These are phyloP conservation scores for Phlebiopsis gigantea DNA, from an alignment of 768 basidiomycete species.

Conservation along the genomic window DNA sequence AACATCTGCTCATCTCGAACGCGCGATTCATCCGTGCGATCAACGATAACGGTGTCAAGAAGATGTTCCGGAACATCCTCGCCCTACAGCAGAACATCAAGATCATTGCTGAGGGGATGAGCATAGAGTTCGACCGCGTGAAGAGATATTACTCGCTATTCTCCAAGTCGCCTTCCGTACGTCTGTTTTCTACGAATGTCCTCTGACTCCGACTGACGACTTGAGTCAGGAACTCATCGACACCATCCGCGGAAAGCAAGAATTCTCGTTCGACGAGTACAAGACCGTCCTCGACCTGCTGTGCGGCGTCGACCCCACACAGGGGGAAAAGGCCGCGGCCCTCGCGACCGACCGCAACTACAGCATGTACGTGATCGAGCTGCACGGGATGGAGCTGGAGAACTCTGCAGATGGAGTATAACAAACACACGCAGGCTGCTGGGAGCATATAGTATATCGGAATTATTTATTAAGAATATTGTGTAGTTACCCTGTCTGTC, in stretches of 20 bases:
- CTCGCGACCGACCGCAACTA: constrained; percentile 67
- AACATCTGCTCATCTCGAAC: constrained; percentile 72
- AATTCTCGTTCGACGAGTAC: constrained; percentile 89
- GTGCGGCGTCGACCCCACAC: constrained; percentile 72
- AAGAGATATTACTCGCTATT: constrained; percentile 83
- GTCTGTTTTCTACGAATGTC: constrained; percentile 17
- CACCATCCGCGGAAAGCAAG: constrained; percentile 51
- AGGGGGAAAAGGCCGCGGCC: constrained; percentile 42
- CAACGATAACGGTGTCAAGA: constrained; percentile 75
- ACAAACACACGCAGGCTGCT: not conserved
- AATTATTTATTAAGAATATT: constrained; percentile 16
- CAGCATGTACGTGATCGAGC: constrained; percentile 84
- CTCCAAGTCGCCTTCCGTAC: constrained; percentile 64
- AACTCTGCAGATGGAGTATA: constrained; percentile 29
- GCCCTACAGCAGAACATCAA: constrained; percentile 91
- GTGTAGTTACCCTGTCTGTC: constrained; percentile 5
- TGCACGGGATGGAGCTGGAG: constrained; percentile 74
- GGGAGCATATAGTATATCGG: constrained; percentile 12
- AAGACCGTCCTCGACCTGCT: constrained; percentile 86
- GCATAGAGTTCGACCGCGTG: constrained; percentile 69
- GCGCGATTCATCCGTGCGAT: constrained; percentile 65
- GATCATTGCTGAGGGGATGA: constrained; percentile 54
- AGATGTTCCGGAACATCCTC: constrained; percentile 83
- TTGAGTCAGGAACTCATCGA: constrained; percentile 68
- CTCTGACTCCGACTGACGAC: not conserved